Evolutionary conservation across 257 asterid genomes (phyloP), one percentile per base, ranked within the genome.

Genomic region (Nemophila menziesii): DNA sequence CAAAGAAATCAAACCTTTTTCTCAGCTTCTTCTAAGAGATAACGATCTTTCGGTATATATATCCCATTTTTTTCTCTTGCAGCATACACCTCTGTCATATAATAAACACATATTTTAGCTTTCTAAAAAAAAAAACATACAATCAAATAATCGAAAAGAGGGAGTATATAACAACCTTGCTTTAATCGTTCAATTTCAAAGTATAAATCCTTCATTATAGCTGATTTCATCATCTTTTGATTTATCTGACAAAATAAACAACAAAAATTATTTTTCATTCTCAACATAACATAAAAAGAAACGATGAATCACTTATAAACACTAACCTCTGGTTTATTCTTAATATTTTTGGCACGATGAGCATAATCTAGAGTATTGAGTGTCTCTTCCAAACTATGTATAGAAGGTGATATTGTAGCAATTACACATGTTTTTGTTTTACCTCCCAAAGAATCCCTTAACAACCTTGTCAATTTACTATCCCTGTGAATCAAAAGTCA

Each of bases 351-450:
- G 51, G 79, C 82, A 41, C 71, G 81, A 14, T 48, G 56, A 0
- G 84, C 84, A 44, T 74, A 74, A 55, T 69, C 90, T 14, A 78
- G 69, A 55, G 85, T 71, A 66, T 82, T 66, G 53, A 72, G 70
- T 15, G 85, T 71, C 72, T 79, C 92, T 40, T 72, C 81, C 61
- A 68, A 62, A 66, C 68, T 71, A 45, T 69, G 70, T 55, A 69
- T 24, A 15, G 84, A 78, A 1, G 90, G 81, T 46, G 90, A 74
- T 39, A 74, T 47, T 3, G 78, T 78, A 17, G 81, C 84, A 12
- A 71, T 74, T 51, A 71, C 67, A 54, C 92, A 75, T 27, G 81
- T 69, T 61, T 69, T 79, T 13, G 78, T 72, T 44, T 64, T 78
- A 26, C 90, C 84, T 43, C 84, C 90, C 38, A 78, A 58, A 1